Evolutionary conservation across 2,329 filamentous ascomycete species (phyloP), one percentile per base, ranked within the genome.

Genomic region (Pseudocercospora pini-densiflorae): DNA sequence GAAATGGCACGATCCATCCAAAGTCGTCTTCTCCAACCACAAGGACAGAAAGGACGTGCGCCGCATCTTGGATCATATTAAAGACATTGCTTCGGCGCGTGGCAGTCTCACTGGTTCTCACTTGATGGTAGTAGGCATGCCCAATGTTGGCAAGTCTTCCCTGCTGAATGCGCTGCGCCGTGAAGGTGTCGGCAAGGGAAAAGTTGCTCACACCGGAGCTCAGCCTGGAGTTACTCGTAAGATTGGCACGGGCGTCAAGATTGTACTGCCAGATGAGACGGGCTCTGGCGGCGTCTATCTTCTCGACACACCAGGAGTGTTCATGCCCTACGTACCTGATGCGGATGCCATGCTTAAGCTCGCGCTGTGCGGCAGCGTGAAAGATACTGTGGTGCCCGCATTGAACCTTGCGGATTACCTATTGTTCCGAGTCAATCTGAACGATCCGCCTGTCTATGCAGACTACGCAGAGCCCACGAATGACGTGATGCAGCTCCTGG

Each of bases 101-200:
- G 83, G 88, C 72, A 87, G 87, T 23, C 81, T 98, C n/a, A 89
- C 92, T 7, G 94, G 93, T n/a, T 86, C 93, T 72, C 88, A 93
- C 58, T 87, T 93, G 64, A 87, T 99, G 78, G 88, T 98, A 0
- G 94, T 98, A 14, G 95, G 95, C 63, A 97, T 99, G 94, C 95
- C 95, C 40, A 99, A 99, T 77, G 92, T 97, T 0, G 95, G 95
- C 40, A 99, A 99, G 81, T 97, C 92, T 55, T 93, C 94, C 1
- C 84, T 99, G n/a, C 87, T 99, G 49, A 99, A 99, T 78, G 87
- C 89, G 16, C 85, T 98, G 58, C 90, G 95, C 21, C 86, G 84
- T 47, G 83, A 85, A 19, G 92, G 93, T 47, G 86, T 92, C 71
- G 80, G 83, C 61, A 82, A 84, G 58, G 84, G 85, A 21, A 96